phyloP scores from a whole-genome alignment of 1,139 yeast species.

The Hemisphaericaspora subhashii region DNA sequence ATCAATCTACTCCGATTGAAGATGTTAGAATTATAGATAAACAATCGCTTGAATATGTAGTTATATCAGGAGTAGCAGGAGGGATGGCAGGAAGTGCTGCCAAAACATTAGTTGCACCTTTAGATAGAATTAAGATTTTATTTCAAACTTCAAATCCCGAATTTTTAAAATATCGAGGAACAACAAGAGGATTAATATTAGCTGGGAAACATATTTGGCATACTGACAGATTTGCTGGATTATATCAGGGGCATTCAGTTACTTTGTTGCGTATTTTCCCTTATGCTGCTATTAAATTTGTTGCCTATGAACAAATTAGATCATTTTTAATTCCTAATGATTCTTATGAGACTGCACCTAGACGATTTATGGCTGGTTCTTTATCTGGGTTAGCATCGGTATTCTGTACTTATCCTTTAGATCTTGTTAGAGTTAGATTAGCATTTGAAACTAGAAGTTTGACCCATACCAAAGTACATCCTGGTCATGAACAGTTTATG shows the following conservation, averaged over 20 bases:
- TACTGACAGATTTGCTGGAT: conserved; percentile 76
- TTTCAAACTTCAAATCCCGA: conserved; percentile 96
- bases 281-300: conserved; percentile 95
- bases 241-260: conserved; percentile 94
- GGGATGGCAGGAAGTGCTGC: conserved; percentile 97
- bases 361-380: conserved; percentile 88
- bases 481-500: conserved; percentile 23
- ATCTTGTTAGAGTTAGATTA: conserved; percentile 82
- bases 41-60: conserved; percentile 72
- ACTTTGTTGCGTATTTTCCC: conserved; percentile 91
- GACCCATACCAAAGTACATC: conserved; percentile 24
- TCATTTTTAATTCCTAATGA: conserved; percentile 73
- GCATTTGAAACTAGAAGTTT: conserved; percentile 76
- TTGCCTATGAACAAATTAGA: conserved; percentile 94
- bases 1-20: conserved; percentile 31
- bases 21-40: conserved; percentile 43
- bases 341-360: conserved; percentile 70
- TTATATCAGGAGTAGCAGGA: conserved; percentile 88
- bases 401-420: conserved; percentile 88
- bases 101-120: conserved; percentile 90
- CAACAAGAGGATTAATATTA: conserved; percentile 68
- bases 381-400: conserved; percentile 86
- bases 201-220: conserved; percentile 70
- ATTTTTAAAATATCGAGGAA: conserved; percentile 76
- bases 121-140: conserved; percentile 89